Conservation (phyloP, 169 alveolate genomes). For the Cystoisospora suis region DNA sequence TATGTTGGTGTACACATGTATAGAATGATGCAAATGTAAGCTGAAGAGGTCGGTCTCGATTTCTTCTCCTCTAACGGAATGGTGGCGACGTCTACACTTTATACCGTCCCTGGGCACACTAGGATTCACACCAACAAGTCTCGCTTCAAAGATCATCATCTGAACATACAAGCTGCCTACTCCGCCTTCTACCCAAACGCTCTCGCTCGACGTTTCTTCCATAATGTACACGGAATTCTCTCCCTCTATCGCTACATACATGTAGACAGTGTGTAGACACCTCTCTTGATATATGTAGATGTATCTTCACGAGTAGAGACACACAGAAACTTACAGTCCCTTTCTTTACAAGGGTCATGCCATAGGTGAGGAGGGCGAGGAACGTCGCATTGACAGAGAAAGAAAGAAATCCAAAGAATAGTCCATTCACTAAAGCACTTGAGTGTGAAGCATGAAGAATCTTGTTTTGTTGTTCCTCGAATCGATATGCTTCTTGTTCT, state of each 20-base stretch:
- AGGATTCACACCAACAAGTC: too few species aligned
- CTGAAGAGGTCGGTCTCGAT: too few species aligned
- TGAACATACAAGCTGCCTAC: too few species aligned
- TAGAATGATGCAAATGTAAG: neutral
- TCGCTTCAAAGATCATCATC: too few species aligned
- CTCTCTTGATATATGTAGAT: neutral
- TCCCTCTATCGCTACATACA: neutral
- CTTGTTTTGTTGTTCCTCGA: neutral
- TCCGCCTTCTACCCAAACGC: too few species aligned
- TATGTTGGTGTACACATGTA: neutral
- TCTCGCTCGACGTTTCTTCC: neutral
- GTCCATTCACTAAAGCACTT: conserved; percentile 33
- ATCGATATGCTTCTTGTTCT: conserved; percentile 26
- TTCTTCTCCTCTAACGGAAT: too few species aligned
- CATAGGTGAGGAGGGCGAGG: conserved; percentile 36
- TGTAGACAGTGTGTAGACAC: neutral
- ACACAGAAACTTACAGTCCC: conserved; percentile 8
- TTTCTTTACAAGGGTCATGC: conserved; percentile 23
- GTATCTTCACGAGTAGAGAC: neutral
- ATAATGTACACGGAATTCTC: too few species aligned
- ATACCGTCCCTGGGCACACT: too few species aligned
- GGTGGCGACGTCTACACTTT: too few species aligned
- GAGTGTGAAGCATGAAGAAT: conserved; percentile 23
- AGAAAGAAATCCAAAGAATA: conserved; percentile 33
- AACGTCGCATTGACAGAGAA: conserved; percentile 21